These are phyloP conservation scores for Pachyrhizus erosus DNA, from an alignment of 306 rosid species.

Conservation along the genomic window DNA sequence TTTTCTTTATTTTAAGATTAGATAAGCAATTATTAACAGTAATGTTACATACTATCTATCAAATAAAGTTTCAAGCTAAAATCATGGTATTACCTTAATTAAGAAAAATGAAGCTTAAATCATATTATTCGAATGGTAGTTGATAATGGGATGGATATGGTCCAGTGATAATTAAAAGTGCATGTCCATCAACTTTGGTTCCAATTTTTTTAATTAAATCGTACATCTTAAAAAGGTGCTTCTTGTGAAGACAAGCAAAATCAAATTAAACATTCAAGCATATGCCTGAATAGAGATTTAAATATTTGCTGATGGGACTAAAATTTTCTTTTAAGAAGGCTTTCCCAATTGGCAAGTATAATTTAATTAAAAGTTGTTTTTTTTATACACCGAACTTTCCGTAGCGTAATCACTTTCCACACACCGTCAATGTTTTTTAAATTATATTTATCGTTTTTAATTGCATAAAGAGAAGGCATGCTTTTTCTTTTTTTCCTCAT, in stretches of 20 bases:
- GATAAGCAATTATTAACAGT: too few species aligned
- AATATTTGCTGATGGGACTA: slow-evolving; percentile 12
- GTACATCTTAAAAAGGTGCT: background rate
- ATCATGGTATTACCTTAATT: too few species aligned
- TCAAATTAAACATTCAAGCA: slow-evolving; percentile 3
- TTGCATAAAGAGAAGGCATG: background rate
- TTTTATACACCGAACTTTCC: background rate
- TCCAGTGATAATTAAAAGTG: background rate
- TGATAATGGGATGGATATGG: background rate
- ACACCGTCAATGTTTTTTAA: background rate
- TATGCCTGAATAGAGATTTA: background rate
- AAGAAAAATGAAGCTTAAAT: background rate
- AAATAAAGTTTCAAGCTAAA: background rate
- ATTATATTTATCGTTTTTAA: background rate
- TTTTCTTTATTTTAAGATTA: too few species aligned
- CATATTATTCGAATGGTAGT: background rate
- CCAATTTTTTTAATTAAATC: background rate
- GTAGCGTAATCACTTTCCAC: background rate
- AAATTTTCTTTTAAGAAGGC: slow-evolving; percentile 1
- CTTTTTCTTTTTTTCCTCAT: background rate
- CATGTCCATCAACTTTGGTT: background rate
- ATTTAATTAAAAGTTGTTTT: background rate
- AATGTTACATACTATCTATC: background rate
- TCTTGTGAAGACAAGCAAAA: slow-evolving; percentile 7
- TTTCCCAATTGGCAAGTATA: background rate